Conservation (phyloP, 257 asterid species). For the Plantago major region DNA sequence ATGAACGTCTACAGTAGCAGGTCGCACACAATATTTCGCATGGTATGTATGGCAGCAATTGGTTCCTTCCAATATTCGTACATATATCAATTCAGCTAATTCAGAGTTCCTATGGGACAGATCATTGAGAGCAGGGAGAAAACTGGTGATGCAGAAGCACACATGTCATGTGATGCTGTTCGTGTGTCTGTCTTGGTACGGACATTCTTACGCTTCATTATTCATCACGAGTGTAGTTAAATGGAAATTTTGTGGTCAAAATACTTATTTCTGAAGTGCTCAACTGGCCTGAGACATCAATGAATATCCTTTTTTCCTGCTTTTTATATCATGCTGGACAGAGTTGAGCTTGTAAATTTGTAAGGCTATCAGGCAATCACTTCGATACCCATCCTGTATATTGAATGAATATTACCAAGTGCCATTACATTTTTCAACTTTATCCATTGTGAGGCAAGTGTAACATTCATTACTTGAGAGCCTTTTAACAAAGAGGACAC, state of each 20-base stretch:
- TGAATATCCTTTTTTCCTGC: too few relatives aligned
- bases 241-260: background rate
- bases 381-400: too few relatives aligned
- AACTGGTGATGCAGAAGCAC: slow-evolving; percentile 49
- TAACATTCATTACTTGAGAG: too few relatives aligned
- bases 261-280: too few relatives aligned
- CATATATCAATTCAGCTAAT: slow-evolving; percentile 22
- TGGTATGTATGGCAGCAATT: slow-evolving; percentile 46
- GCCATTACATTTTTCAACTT: too few relatives aligned
- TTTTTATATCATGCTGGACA: too few relatives aligned
- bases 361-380: too few relatives aligned
- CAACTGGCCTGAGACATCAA: too few relatives aligned
- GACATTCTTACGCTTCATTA: slow-evolving; percentile 19
- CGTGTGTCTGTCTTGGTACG: slow-evolving; percentile 97
- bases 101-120: slow-evolving; percentile 29
- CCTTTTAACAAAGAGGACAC: too few relatives aligned
- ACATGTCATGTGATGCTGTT: slow-evolving; percentile 87
- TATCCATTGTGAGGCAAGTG: too few relatives aligned
- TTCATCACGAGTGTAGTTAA: background rate
- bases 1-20: slow-evolving; percentile 94
- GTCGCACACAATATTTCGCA: slow-evolving; percentile 95
- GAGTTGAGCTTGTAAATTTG: too few relatives aligned
- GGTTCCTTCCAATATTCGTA: slow-evolving; percentile 9
- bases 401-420: too few relatives aligned
- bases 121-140: slow-evolving; percentile 93